These are phyloP conservation scores for Boletellus emodensis DNA, from an alignment of 768 basidiomycete species.

Conservation along the genomic window DNA sequence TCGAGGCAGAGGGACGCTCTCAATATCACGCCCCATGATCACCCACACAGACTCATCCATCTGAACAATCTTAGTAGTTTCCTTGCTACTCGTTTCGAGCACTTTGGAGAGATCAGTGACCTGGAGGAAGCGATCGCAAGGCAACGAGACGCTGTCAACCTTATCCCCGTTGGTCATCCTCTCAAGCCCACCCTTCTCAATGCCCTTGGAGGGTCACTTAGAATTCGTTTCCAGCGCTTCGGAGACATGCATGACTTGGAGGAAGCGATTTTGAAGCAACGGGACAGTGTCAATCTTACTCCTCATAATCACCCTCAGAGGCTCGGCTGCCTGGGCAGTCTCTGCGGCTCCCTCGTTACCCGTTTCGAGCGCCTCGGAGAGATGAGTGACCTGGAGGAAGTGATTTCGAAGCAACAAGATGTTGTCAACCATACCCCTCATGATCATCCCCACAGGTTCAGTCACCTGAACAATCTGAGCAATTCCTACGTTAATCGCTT, in stretches of 20 bases:
- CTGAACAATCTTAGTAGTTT: not conserved
- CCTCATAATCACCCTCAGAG: not conserved
- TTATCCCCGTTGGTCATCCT: not conserved
- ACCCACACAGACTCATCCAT: not conserved
- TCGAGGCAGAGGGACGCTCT: not conserved
- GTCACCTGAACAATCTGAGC: not conserved
- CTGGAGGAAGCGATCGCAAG: not conserved
- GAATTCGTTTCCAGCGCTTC: not conserved
- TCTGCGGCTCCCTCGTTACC: not conserved
- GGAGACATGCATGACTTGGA: not conserved
- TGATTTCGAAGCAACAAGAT: not conserved
- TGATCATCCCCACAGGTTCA: not conserved
- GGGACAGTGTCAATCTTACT: not conserved
- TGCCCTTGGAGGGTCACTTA: not conserved
- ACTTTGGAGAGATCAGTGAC: not conserved
- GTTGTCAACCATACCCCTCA: not conserved
- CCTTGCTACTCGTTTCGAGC: not conserved
- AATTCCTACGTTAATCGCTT: not conserved
- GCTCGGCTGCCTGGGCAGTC: not conserved
- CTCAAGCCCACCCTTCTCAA: not conserved
- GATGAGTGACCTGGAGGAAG: not conserved
- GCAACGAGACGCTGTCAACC: not conserved
- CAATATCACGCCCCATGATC: not conserved
- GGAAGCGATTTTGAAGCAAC: not conserved
- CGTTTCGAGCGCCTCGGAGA: not conserved